Evolutionary conservation across 306 rosid genomes (phyloP), one percentile per base, ranked within the genome.

Genomic region (Prunus persica): DNA sequence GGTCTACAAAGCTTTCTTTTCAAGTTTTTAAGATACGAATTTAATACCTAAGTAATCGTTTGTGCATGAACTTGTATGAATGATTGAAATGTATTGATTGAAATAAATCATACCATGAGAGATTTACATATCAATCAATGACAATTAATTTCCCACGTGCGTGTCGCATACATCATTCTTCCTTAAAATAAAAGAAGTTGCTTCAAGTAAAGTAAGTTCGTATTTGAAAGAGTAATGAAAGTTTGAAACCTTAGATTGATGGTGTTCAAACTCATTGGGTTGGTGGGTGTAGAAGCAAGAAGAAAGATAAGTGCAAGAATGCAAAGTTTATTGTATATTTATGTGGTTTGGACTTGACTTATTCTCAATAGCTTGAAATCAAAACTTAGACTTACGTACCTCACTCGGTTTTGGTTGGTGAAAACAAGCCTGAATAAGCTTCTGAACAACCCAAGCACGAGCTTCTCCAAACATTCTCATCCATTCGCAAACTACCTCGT

Each of bases 251-350:
- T 34, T 3, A 3, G 27, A 58, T 20, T 2, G 24, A 72, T 16
- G 45, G 16, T 25, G 67, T 25, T 41, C 27, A 73, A 45, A 27
- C 28, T 72, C 55, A 41, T 24, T 50, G 2, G 68, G 18, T 11
- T 30, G 78, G 78, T 22, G 43, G 86, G 84, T 77, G 83, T 69
- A 51, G 56, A 79, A 76, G 72, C 24, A 74, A 72, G 80, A 77
- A 62, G 19, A 30, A 61, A 55, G 69, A 79, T 50, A 45, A 81
- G 76, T 67, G 19, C 79, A 45, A 2, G 27, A 55, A 75, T 50
- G 54, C 50, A 71, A 76, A 60, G 61, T 60, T 27, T 11, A 27
- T 18, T 38, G 27, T 66, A 2, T 61, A 14, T 43, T 18, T 45
- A 2, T 43, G 25, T 25, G 5, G 65, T 14, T 6, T 25, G 60